Base-by-base conservation (phyloP, 2,329 filamentous ascomycete genomes). In the Cladophialophora carrionii region DNA sequence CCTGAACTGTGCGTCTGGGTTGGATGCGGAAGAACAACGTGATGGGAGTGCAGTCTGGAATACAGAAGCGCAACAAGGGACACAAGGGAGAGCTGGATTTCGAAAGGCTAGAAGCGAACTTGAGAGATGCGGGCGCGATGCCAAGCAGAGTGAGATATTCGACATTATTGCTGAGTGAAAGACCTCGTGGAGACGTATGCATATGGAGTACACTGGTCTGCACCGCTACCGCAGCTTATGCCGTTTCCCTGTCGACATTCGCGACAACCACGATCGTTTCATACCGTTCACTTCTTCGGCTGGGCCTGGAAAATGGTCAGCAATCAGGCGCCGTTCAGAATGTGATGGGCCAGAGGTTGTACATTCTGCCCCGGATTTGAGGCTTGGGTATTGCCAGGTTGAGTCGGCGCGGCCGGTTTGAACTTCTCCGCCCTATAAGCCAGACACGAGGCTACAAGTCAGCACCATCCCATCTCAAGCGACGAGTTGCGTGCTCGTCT, bases 401-500 rank as follows among this genome's bases (percentile, higher is more conserved):
- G 62, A 22, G 22, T 43, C 7, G 62, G 32, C n/a, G 56, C 34
- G 3, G 56, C 49, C n/a, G 62, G 62, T 49, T 68, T 68, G 62
- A 65, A 68, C 43, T 68, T 68, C 32, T 68, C 65, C 32, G 62
- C 62, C 32, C 65, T 43, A n/a, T 3, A 43, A n/a, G 17, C 14
- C 37, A 43, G 37, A 5, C 17, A 43, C 17, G 8, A 43, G 4
- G 17, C 17, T 6, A n/a, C 6, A 5, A 2, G 10, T 43, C 37
- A 43, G 37, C 7, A 43, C n/a, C 17, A 20, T 8, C 7, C 37
- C 17, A 1, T 17, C 37, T 43, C 37, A 12, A 20, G 37, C 17
- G n/a, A 43, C 6, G 17, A 14, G 8, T 43, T n/a, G 37, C n/a
- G 17, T 4, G 6, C 37, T 17, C 8, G 37, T n/a, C 37, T 14